These are phyloP conservation scores for Cystobasidiopsis lactophilus DNA, from an alignment of 768 basidiomycete genomes.

Conservation along the genomic window DNA sequence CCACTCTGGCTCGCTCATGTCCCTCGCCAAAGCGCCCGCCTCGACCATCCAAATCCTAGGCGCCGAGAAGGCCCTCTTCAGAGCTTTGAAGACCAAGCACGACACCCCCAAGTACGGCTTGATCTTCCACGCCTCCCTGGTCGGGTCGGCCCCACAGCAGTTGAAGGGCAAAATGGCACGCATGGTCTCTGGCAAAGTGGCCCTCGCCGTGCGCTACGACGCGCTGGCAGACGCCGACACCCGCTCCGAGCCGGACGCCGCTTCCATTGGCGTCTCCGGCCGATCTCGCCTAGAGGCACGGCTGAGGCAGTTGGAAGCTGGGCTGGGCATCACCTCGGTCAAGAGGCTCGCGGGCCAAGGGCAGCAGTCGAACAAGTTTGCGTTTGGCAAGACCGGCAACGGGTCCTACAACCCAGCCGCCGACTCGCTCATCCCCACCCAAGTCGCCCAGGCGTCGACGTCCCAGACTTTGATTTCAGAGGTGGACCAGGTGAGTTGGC, in stretches of 20 bases:
- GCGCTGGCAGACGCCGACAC: constrained; percentile 79
- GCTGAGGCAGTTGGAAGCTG: constrained; percentile 65
- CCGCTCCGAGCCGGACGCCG: constrained; percentile 53
- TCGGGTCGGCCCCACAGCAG: constrained; percentile 92
- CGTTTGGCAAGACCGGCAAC: constrained; percentile 43
- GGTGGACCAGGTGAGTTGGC: constrained; percentile 5
- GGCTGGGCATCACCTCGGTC: constrained; percentile 48
- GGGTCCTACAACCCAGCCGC: constrained; percentile 67
- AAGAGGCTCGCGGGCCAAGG: constrained; percentile 40
- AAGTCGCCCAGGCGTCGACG: constrained; percentile 33
- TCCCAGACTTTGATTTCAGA: background rate
- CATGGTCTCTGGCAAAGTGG: constrained; percentile 97
- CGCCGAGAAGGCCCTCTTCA: constrained; percentile 32
- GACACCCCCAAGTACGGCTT: constrained; percentile 68
- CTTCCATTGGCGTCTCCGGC: constrained; percentile 76
- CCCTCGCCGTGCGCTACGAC: constrained; percentile 90
- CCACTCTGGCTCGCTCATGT: constrained; percentile 29
- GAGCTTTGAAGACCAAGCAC: constrained; percentile 32
- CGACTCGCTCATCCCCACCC: constrained; percentile 65
- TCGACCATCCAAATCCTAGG: constrained; percentile 32
- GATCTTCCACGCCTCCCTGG: constrained; percentile 95
- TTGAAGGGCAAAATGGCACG: constrained; percentile 99
- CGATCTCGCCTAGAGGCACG: constrained; percentile 89
- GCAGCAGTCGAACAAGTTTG: constrained; percentile 56
- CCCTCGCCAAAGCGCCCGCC: constrained; percentile 31